Percentiles rank a stretch among this genome's conserved stretches.
Evolutionary conservation across 768 basidiomycete genomes (phyloP).

Genomic region (Mycena epipterygia): DNA sequence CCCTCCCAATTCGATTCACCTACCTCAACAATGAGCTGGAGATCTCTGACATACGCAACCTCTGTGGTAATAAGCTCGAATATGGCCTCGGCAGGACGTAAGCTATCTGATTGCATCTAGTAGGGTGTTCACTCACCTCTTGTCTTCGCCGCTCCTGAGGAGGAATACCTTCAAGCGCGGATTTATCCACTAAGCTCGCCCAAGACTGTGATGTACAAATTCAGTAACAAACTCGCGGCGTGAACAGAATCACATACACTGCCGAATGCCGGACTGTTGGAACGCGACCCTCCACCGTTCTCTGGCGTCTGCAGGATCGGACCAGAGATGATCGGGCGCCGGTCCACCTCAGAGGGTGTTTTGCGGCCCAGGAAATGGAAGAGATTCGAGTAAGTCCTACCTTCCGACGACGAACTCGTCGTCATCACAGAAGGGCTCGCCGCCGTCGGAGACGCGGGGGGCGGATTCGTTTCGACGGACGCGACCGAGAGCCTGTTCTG

Average conservation of each 20-base stretch:
- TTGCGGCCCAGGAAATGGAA: slow-evolving; percentile 76
- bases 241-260: slow-evolving; percentile 58
- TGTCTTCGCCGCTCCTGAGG: slow-evolving; percentile 86
- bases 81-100: slow-evolving; percentile 69
- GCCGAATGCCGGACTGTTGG: slow-evolving; percentile 76
- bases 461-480: slow-evolving; percentile 62
- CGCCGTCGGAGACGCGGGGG: slow-evolving; percentile 59
- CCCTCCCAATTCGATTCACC: slow-evolving; percentile 29
- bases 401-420: slow-evolving; percentile 36
- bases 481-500: slow-evolving; percentile 73
- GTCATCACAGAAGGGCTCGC: slow-evolving; percentile 41
- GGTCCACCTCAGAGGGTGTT: slow-evolving; percentile 59
- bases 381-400: slow-evolving; percentile 63
- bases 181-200: slow-evolving; percentile 91
- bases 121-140: slow-evolving; percentile 65
- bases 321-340: slow-evolving; percentile 73
- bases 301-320: slow-evolving; percentile 64
- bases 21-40: slow-evolving; percentile 94
- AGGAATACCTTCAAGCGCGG: slow-evolving; percentile 86
- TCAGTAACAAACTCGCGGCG: not conserved
- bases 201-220: slow-evolving; percentile 71
- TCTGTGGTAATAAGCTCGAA: slow-evolving; percentile 97
- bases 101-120: not conserved
- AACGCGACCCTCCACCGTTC: slow-evolving; percentile 48
- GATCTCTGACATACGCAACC: slow-evolving; percentile 87